Conservation (phyloP, 139 green algal species). For the Deuterostichococcus epilithicus region DNA sequence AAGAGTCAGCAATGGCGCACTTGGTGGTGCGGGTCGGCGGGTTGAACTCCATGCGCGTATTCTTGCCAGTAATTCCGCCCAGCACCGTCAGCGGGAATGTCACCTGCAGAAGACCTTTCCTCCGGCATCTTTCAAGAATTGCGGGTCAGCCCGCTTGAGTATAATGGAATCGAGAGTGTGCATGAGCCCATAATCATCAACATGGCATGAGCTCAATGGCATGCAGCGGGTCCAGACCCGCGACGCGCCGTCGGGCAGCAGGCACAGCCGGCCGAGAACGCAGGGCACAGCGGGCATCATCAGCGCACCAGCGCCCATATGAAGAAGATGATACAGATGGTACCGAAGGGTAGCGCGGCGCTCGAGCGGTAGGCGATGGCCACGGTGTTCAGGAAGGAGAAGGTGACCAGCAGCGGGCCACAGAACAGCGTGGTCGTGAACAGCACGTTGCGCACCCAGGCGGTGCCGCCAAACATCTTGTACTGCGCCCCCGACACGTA, state of each 20-base stretch:
- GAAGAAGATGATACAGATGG: conserved; percentile 65
- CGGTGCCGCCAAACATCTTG: conserved; percentile 81
- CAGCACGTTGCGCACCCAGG: conserved; percentile 77
- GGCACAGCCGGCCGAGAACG: too few relatives aligned
- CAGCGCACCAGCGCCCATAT: conserved; percentile 65
- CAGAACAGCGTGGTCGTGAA: conserved; percentile 72
- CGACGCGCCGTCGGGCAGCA: too few relatives aligned
- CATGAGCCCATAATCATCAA: too few relatives aligned
- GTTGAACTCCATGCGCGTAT: conserved; percentile 64
- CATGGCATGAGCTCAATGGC: too few relatives aligned
- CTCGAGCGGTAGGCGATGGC: conserved; percentile 68
- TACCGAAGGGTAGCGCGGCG: conserved; percentile 56
- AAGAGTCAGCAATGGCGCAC: conserved; percentile 6
- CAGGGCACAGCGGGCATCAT: too few relatives aligned
- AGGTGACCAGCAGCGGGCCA: conserved; percentile 71
- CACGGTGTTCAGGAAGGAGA: conserved; percentile 84
- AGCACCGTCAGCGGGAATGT: conserved; percentile 91
- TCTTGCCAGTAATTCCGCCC: conserved; percentile 79
- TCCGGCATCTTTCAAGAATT: neutral
- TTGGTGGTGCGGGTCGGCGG: conserved; percentile 86
- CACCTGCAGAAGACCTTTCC: conserved; percentile 11
- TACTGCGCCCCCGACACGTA: conserved; percentile 80
- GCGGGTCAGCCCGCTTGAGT: neutral
- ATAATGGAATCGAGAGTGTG: too few relatives aligned
- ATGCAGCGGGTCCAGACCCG: too few relatives aligned